phyloP scores from a whole-genome alignment of 306 rosid genomes.

The Fragaria iinumae region DNA sequence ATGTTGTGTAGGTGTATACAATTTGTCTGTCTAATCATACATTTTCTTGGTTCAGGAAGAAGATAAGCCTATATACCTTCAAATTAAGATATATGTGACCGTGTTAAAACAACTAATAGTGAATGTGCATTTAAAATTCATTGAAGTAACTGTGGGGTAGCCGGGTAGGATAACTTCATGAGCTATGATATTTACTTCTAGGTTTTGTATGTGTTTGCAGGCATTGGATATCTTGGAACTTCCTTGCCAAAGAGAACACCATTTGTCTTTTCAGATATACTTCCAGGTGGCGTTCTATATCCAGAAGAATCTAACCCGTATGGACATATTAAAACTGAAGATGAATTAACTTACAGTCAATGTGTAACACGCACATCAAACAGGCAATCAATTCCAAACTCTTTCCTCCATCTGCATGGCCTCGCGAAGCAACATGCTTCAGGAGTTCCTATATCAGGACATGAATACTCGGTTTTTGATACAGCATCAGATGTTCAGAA shows the following conservation, averaged over 20 bases:
- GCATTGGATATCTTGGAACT: conserved; percentile 36
- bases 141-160: background rate
- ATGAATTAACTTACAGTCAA: conserved; percentile 39
- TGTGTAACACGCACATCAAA: conserved; percentile 29
- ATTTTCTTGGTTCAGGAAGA: conserved; percentile 10
- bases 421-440: conserved; percentile 23
- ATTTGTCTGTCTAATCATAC: background rate
- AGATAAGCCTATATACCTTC: background rate
- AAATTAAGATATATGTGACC: background rate
- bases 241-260: conserved; percentile 46
- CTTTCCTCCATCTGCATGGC: conserved; percentile 26
- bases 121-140: background rate
- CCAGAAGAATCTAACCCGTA: conserved; percentile 37
- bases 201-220: conserved; percentile 35
- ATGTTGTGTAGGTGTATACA: conserved; percentile 28
- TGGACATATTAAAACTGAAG: conserved; percentile 51
- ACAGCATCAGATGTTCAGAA: conserved; percentile 33
- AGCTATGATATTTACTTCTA: background rate
- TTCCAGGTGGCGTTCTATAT: conserved; percentile 43
- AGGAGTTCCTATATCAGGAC: conserved; percentile 21
- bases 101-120: background rate
- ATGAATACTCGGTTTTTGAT: conserved; percentile 17
- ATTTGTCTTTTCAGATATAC: conserved; percentile 48
- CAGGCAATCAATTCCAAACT: conserved; percentile 24
- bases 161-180: conserved; percentile 7